Evolutionary conservation across 2,329 filamentous ascomycete genomes (phyloP), one percentile per base, ranked within the genome.

Genomic region (Stachybotrys chartarum): DNA sequence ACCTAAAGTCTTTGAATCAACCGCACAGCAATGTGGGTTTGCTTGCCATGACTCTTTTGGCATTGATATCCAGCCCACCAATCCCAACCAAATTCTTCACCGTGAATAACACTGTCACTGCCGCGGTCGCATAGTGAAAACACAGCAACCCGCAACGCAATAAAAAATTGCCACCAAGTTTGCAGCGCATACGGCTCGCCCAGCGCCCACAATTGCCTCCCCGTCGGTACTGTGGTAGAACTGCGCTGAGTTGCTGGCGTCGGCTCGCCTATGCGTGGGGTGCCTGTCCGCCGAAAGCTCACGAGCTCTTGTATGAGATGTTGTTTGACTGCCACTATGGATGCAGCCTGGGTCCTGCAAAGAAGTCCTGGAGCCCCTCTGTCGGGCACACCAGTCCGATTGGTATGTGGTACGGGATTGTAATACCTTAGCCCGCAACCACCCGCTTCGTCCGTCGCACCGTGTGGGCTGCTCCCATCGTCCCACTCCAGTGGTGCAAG

Each of bases 261-360:
- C 79, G 14, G 45, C 12, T 8, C 6, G 14, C 14, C 50, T 49
- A 52, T 54, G 54, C 2, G 51, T 45, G 14, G 64, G 63, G 7
- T 58, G 58, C 62, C 12, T 52, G 57, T 3, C 50, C 17, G 30
- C 71, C 64, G 7, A 80, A 69, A 11, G 63, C 64, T 64, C 68
- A 84, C 30, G 74, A 76, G 4, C 62, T 67, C 14, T 68, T 73
- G 57, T 84, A 78, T 0, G 81, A 81, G 62, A 84, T 83, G 60
- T 84, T 81, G 62, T 84, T 84, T 79, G 80, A 84, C 63, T 84
- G 80, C 79, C 79, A 84, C 17, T 75, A 68, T 0, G 71, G 68
- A 8, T 71, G 64, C 0, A 83, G 66, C 1, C 64, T 57, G 0
- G 68, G 58, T 1, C 75, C 75, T 0, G 57, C 46, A 12, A 63